These are phyloP conservation scores for Calonectria hongkongensis DNA, from an alignment of 2,329 filamentous ascomycete species.

Conservation along the genomic window DNA sequence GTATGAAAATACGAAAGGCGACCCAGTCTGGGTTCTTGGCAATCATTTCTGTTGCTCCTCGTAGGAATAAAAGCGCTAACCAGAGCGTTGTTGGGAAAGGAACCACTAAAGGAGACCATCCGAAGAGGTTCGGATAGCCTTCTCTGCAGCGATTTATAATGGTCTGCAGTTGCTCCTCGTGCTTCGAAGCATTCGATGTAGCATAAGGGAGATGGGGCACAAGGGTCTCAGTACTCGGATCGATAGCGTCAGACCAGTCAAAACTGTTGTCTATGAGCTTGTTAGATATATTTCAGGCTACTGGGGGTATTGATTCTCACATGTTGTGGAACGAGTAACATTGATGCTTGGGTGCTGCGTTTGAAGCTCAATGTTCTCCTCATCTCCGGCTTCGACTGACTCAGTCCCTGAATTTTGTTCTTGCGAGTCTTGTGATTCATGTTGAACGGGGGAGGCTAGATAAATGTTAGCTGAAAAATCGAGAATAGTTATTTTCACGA, in stretches of 20 bases:
- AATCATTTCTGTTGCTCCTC: not conserved
- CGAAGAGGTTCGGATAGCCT: not conserved
- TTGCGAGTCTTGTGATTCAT: not conserved
- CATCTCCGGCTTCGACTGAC: too few species aligned
- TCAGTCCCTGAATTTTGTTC: not conserved
- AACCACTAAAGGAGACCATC: constrained; percentile 4
- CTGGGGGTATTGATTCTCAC: not conserved
- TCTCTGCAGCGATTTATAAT: not conserved
- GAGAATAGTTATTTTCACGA: not conserved
- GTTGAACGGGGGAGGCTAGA: constrained; percentile 1
- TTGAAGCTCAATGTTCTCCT: not conserved
- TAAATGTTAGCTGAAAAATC: not conserved
- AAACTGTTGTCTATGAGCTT: not conserved
- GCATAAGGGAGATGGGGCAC: not conserved
- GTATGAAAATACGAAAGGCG: not conserved
- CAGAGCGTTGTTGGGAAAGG: constrained; percentile 14
- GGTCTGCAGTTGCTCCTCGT: not conserved
- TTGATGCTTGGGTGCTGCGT: not conserved
- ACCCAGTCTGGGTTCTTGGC: not conserved
- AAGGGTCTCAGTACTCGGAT: not conserved
- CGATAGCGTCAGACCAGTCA: not conserved
- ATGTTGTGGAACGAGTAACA: not conserved
- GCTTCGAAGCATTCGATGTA: not conserved
- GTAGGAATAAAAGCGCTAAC: constrained; percentile 2
- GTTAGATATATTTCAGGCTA: not conserved